These are phyloP conservation scores for Malus asiatica DNA, from an alignment of 306 rosid species.

Conservation along the genomic window DNA sequence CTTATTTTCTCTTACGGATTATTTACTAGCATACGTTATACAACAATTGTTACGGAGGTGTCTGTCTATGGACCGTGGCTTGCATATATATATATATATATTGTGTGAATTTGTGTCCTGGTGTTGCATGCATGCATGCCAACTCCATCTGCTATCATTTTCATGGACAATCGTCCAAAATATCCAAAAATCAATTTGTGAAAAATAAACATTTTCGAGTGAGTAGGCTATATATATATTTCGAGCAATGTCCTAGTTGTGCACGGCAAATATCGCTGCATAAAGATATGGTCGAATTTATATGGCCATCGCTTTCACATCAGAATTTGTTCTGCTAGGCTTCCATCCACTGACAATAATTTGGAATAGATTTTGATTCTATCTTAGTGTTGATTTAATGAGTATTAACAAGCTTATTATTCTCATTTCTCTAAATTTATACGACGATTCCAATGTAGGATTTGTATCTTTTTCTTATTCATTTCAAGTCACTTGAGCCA, in stretches of 20 bases:
- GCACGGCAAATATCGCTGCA: not conserved
- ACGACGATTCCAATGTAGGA: not conserved
- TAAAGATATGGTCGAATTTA: slow-evolving; percentile 9
- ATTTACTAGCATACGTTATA: not conserved
- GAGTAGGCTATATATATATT: not conserved
- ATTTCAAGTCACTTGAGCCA: not conserved
- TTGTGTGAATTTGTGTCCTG: slow-evolving; percentile 9
- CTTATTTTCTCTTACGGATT: not conserved
- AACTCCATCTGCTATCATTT: slow-evolving; percentile 3
- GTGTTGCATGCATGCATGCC: slow-evolving; percentile 7
- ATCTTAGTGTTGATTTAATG: not conserved
- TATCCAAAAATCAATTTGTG: not conserved
- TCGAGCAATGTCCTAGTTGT: slow-evolving; percentile 2
- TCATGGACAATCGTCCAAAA: slow-evolving; percentile 2
- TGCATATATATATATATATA: not conserved
- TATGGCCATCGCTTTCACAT: not conserved
- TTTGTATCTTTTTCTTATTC: not conserved
- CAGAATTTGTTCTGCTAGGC: slow-evolving; percentile 10
- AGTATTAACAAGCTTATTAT: not conserved
- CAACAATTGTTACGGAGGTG: not conserved
- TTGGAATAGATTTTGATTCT: not conserved
- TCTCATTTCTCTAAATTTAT: not conserved
- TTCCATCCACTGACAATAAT: not conserved
- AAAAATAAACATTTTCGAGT: not conserved
- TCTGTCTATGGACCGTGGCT: not conserved